These are phyloP conservation scores for Sphaerobolus stellatus DNA, from an alignment of 1,284 basidiomycete genomes.

Conservation along the genomic window DNA sequence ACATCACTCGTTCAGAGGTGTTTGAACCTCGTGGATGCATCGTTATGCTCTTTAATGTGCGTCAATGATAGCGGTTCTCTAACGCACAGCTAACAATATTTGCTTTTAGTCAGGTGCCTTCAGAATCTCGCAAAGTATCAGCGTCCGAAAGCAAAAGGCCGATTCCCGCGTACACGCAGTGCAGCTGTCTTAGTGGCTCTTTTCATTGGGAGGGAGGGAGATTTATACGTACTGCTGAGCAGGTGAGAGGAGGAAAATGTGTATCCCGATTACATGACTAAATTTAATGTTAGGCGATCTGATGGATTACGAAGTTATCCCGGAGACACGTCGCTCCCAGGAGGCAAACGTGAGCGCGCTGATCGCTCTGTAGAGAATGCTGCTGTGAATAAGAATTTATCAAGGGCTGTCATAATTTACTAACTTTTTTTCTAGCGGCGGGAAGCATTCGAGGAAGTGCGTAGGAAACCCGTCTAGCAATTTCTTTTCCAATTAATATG, in stretches of 20 bases:
- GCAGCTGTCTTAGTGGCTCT: conserved; percentile 77
- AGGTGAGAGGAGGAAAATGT: conserved; percentile 44
- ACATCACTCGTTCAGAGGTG: too few species aligned
- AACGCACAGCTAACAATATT: too few species aligned
- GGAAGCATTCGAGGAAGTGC: conserved; percentile 71
- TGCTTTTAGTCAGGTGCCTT: conserved; percentile 49
- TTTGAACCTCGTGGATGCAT: too few species aligned
- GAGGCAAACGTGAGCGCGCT: conserved; percentile 71
- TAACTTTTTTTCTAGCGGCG: conserved; percentile 50
- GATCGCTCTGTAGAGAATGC: conserved; percentile 74
- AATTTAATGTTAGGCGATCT: conserved; percentile 54
- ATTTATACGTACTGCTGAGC: conserved; percentile 78
- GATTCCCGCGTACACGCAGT: conserved; percentile 54
- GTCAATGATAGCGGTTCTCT: too few species aligned
- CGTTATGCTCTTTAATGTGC: too few species aligned
- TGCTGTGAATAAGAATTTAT: conserved; percentile 48
- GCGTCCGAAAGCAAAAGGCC: conserved; percentile 42
- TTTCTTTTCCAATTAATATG: too few species aligned
- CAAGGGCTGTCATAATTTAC: not conserved
- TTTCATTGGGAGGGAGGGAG: conserved; percentile 78
- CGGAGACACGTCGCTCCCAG: conserved; percentile 81
- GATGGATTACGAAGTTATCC: conserved; percentile 71
- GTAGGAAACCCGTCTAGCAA: conserved; percentile 1
- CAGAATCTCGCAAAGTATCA: conserved; percentile 55
- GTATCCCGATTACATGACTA: not conserved